phyloP scores from a whole-genome alignment of 208 protist genomes.

The Zelonia costaricensis region DNA sequence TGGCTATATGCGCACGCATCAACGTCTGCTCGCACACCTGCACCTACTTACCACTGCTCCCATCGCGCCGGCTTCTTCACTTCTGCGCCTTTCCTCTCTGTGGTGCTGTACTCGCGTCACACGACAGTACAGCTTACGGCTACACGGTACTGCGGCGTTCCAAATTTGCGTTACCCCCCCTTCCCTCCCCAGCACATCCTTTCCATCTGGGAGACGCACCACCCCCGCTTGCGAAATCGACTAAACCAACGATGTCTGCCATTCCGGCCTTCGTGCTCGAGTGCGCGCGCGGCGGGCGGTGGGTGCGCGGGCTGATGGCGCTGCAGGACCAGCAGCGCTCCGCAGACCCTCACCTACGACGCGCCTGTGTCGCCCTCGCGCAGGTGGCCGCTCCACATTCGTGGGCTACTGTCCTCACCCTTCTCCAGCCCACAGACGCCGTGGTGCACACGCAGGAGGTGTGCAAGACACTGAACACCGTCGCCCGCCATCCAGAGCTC shows the following conservation, averaged over 20 bases:
- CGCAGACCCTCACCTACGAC: slow-evolving; percentile 21
- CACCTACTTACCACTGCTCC: too few species aligned
- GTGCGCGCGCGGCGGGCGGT: slow-evolving; percentile 58
- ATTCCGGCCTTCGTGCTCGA: slow-evolving; percentile 66
- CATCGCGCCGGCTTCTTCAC: too few species aligned
- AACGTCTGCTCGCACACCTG: too few species aligned
- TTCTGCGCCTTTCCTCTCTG: too few species aligned
- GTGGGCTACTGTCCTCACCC: slow-evolving; percentile 37
- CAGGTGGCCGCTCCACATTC: slow-evolving; percentile 43
- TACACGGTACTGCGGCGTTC: too few species aligned
- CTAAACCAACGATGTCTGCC: too few species aligned
- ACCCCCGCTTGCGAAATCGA: too few species aligned
- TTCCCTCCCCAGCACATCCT: not conserved
- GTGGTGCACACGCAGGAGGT: slow-evolving; percentile 15
- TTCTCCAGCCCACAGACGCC: slow-evolving; percentile 33
- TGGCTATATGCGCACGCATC: too few species aligned
- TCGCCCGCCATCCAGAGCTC: slow-evolving; percentile 28
- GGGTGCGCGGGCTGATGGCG: slow-evolving; percentile 69
- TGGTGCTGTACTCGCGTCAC: too few species aligned
- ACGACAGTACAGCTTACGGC: too few species aligned
- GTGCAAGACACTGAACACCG: slow-evolving; percentile 23
- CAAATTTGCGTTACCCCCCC: too few species aligned
- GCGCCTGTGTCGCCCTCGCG: slow-evolving; percentile 48
- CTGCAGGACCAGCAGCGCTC: slow-evolving; percentile 36
- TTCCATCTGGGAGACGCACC: too few species aligned